Conservation (phyloP, 2,329 filamentous ascomycete genomes). For the Bipolaris victoriae region DNA sequence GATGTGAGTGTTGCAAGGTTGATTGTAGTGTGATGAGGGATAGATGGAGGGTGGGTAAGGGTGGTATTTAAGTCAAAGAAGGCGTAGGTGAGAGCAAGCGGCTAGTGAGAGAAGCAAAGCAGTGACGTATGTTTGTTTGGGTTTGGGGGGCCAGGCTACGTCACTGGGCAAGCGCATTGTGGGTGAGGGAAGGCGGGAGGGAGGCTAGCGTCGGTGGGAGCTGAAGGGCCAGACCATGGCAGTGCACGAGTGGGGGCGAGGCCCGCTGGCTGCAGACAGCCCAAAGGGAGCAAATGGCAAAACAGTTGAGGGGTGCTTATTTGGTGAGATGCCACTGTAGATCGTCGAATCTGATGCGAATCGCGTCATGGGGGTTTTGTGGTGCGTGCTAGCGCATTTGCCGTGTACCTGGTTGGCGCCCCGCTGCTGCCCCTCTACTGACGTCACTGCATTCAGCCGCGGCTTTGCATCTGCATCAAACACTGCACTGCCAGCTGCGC, state of each 20-base stretch:
- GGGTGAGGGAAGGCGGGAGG: conserved; percentile 4
- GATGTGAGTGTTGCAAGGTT: conserved; percentile 3
- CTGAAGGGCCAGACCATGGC: conserved; percentile 8
- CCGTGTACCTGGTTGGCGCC: conserved; percentile 14
- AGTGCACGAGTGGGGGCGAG: conserved; percentile 2
- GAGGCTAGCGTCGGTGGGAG: not conserved
- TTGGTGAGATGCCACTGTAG: conserved; percentile 16
- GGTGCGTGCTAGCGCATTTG: conserved; percentile 10
- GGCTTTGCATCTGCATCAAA: conserved; percentile 4
- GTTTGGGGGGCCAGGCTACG: not conserved
- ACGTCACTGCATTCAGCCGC: conserved; percentile 7
- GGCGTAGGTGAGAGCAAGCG: conserved; percentile 2
- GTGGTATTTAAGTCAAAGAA: conserved; percentile 26
- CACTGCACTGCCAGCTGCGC: not conserved
- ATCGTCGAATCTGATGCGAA: conserved; percentile 23
- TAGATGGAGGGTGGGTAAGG: conserved; percentile 11
- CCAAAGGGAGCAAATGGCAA: conserved; percentile 7
- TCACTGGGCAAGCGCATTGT: conserved; percentile 2
- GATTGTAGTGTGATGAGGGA: conserved; percentile 26
- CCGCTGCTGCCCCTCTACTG: conserved; percentile 14
- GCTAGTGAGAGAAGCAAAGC: conserved; percentile 8
- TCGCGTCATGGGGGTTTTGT: conserved; percentile 16
- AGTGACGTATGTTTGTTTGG: conserved; percentile 7
- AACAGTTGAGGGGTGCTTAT: conserved; percentile 11
- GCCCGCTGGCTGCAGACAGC: conserved; percentile 10